phyloP scores from a whole-genome alignment of 345 rosid species.

The Barbarea vulgaris region DNA sequence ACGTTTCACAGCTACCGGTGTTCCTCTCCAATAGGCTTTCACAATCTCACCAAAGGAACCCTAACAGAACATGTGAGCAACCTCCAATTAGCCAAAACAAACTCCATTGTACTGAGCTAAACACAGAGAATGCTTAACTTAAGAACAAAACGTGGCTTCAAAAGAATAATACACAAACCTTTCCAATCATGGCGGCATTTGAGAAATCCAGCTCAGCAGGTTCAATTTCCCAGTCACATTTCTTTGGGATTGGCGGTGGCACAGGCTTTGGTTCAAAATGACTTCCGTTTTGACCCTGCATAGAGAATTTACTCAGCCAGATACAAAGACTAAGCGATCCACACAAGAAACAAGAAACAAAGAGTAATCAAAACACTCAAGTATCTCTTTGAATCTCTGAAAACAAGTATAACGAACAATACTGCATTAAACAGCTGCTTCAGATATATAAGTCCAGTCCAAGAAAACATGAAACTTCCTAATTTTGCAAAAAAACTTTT shows the following conservation, averaged over 20 bases:
- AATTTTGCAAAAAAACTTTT: background rate
- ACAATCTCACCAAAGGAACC: slow-evolving; percentile 99
- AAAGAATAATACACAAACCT: slow-evolving; percentile 52
- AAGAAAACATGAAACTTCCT: slow-evolving; percentile 17
- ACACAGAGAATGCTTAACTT: background rate
- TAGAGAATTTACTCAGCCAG: slow-evolving; percentile 11
- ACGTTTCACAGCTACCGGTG: slow-evolving; percentile 96
- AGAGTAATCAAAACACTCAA: background rate
- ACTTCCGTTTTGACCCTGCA: slow-evolving; percentile 97
- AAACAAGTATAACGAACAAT: background rate
- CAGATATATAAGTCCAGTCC: slow-evolving; percentile 9
- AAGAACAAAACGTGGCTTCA: slow-evolving; percentile 10
- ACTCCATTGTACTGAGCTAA: background rate
- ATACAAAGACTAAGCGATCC: background rate
- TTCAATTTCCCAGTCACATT: slow-evolving; percentile 99
- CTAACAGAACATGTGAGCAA: slow-evolving; percentile 43
- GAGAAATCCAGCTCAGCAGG: slow-evolving; percentile 96
- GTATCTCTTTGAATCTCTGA: background rate
- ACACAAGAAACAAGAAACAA: background rate
- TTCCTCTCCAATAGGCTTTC: slow-evolving; percentile 96
- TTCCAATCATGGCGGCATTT: slow-evolving; percentile 73
- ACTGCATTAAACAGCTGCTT: slow-evolving; percentile 9
- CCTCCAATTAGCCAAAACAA: slow-evolving; percentile 33
- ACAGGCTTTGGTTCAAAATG: slow-evolving; percentile 98
- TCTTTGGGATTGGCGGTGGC: slow-evolving; percentile 90